phyloP scores from a whole-genome alignment of 495 filamentous ascomycete genomes.

The Endocarpon pusillum region DNA sequence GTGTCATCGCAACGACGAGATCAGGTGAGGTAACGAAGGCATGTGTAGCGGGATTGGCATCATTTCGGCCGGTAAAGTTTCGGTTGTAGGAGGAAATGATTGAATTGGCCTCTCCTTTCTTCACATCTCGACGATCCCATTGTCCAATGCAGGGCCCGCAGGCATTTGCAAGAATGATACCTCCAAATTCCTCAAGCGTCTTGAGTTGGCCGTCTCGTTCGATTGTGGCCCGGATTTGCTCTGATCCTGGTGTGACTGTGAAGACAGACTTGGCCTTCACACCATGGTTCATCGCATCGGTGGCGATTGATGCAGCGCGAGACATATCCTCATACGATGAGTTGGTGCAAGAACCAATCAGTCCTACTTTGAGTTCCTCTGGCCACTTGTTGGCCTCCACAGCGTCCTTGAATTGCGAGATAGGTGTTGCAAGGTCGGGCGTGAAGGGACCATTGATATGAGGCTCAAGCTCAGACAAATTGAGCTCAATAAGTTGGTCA shows the following conservation, averaged over 20 bases:
- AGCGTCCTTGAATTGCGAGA: conserved; percentile 92
- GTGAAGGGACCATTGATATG: conserved; percentile 99
- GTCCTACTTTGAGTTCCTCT: conserved; percentile 88
- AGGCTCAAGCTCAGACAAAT: conserved; percentile 86
- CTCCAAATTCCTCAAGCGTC: conserved; percentile 95
- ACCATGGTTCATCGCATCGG: conserved; percentile 84
- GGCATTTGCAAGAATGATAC: conserved; percentile 90
- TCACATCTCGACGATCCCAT: conserved; percentile 88
- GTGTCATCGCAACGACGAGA: conserved; percentile 67
- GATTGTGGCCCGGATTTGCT: conserved; percentile 95
- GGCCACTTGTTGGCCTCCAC: conserved; percentile 93
- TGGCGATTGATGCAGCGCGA: conserved; percentile 84
- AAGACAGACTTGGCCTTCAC: conserved; percentile 88
- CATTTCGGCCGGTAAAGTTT: conserved; percentile 99
- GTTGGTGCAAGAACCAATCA: conserved; percentile 98
- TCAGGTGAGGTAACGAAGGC: conserved; percentile 98
- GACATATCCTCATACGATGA: conserved; percentile 99
- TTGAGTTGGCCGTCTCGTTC: conserved; percentile 86
- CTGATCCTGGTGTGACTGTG: conserved; percentile 89
- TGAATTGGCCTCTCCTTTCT: conserved; percentile 94
- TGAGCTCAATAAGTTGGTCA: conserved; percentile 90
- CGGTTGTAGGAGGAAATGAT: conserved; percentile 96
- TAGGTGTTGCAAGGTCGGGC: conserved; percentile 94
- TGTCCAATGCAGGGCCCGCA: conserved; percentile 74
- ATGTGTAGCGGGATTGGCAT: conserved; percentile 96